Conservation (phyloP, 2,329 filamentous ascomycete species). For the Paradendryphiella salina region DNA sequence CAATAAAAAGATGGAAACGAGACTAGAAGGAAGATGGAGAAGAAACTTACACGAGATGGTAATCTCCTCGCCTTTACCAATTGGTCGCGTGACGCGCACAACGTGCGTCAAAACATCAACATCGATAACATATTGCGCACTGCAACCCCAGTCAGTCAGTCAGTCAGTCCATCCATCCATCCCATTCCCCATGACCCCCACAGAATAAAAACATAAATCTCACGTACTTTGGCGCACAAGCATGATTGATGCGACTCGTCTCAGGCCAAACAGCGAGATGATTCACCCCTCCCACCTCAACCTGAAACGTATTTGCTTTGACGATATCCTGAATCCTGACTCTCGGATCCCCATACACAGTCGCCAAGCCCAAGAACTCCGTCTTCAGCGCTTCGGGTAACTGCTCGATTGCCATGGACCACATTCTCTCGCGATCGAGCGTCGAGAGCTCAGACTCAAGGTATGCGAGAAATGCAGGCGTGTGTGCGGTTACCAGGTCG, state of each 20-base stretch:
- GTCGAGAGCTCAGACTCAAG: slow-evolving; percentile 35
- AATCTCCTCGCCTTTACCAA: slow-evolving; percentile 47
- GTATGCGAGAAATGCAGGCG: slow-evolving; percentile 38
- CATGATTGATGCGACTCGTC: slow-evolving; percentile 49
- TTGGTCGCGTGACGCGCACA: slow-evolving; percentile 44
- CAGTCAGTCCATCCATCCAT: background rate
- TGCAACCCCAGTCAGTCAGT: slow-evolving; percentile 3
- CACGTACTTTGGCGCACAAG: slow-evolving; percentile 44
- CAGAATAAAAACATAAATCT: background rate
- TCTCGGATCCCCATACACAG: slow-evolving; percentile 32
- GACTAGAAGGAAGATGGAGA: background rate
- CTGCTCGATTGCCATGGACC: slow-evolving; percentile 30
- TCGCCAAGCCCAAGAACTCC: slow-evolving; percentile 28
- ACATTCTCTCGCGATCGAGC: slow-evolving; percentile 36
- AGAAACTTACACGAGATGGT: slow-evolving; percentile 45
- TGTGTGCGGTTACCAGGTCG: slow-evolving; percentile 37
- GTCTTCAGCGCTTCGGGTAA: slow-evolving; percentile 24
- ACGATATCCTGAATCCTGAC: slow-evolving; percentile 41
- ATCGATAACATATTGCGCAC: slow-evolving; percentile 49
- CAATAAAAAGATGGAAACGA: background rate
- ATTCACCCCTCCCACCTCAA: slow-evolving; percentile 31
- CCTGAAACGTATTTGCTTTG: slow-evolving; percentile 44
- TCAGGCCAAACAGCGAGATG: slow-evolving; percentile 47
- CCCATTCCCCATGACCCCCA: background rate
- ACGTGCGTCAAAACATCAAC: slow-evolving; percentile 44